Evolutionary conservation across 345 rosid species (phyloP).

Genomic region (Salix koriyanagi): DNA sequence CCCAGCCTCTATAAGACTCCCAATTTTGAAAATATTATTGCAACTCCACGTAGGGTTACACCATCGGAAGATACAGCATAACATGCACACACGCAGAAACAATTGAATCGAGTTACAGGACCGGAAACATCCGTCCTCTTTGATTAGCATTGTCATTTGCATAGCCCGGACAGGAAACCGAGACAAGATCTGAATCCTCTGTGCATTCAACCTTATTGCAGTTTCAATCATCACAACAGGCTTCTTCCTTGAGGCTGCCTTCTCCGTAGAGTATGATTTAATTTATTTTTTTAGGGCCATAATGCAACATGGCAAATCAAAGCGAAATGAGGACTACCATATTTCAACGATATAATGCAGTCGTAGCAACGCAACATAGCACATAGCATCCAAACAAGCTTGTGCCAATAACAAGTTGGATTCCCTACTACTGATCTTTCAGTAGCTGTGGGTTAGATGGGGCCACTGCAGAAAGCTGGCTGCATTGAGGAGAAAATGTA

Average conservation of each 20-base stretch:
- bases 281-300: neutral
- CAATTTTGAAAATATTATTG: no score
- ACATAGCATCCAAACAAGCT: neutral
- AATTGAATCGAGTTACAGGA: neutral
- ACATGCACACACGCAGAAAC: no score
- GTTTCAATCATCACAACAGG: neutral
- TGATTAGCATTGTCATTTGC: neutral
- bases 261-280: neutral
- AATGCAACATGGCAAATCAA: neutral
- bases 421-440: neutral
- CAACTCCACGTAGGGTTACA: no score
- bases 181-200: neutral
- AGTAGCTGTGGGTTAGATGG: neutral
- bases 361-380: neutral
- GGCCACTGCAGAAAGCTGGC: neutral
- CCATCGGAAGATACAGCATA: no score
- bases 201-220: neutral
- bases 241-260: neutral
- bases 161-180: neutral
- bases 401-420: neutral
- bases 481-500: neutral
- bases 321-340: neutral
- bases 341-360: neutral
- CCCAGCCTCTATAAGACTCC: no score
- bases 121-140: neutral